Conservation (phyloP, 306 rosid genomes). For the Crataegus laevigata region DNA sequence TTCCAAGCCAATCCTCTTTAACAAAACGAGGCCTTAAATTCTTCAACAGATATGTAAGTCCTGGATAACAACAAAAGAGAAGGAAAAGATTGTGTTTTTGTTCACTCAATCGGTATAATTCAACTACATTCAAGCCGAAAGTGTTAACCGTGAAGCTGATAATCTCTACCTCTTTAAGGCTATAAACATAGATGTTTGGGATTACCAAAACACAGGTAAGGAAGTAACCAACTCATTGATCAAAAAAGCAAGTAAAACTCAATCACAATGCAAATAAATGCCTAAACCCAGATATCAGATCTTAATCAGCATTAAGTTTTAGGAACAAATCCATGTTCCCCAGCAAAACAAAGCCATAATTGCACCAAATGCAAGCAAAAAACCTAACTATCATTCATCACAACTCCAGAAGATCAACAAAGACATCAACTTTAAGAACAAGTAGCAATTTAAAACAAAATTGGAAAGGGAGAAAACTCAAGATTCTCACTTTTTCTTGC, state of each 20-base stretch:
- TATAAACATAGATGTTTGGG: constrained; percentile 16
- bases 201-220: constrained; percentile 3
- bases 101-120: constrained; percentile 19
- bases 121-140: background rate
- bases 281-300: constrained; percentile 18
- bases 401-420: constrained; percentile 28
- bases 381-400: constrained; percentile 16
- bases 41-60: background rate
- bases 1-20: too few relatives aligned
- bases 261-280: constrained; percentile 7
- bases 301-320: constrained; percentile 11
- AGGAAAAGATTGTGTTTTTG: background rate
- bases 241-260: constrained; percentile 10
- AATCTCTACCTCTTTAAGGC: background rate
- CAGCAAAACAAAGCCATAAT: background rate
- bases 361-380: constrained; percentile 8
- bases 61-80: background rate
- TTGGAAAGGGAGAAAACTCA: constrained; percentile 2
- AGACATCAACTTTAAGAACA: constrained; percentile 7
- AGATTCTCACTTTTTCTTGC: constrained; percentile 57
- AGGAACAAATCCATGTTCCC: constrained; percentile 1
- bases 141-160: background rate
- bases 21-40: background rate
- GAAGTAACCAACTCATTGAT: constrained; percentile 21
- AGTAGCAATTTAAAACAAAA: constrained; percentile 10